Base-by-base conservation (phyloP, 495 filamentous ascomycete genomes). In the Aspergillus haitiensis region DNA sequence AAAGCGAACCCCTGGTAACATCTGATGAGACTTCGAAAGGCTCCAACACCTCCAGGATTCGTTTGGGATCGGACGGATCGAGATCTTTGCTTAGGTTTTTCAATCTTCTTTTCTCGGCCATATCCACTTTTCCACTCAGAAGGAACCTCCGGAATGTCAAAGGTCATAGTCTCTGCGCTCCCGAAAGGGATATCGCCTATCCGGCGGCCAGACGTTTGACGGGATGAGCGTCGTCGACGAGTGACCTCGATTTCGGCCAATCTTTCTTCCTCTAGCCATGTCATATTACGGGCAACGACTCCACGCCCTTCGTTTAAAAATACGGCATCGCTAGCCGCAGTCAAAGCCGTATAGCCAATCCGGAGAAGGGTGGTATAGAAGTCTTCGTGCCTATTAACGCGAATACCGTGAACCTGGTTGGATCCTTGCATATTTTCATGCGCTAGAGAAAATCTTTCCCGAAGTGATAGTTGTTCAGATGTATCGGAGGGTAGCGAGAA, bases 361-460 rank as follows among this genome's bases (percentile, higher is more conserved):
- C 91, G 87, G 13, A 98, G 82, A 7, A 98, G 79, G 0, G 91
- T 87, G 0, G 90, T 96, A 69, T 97, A 98, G 72, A 98, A 97
- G 65, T 98, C 95, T 74, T 97, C 93, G 50, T 88, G 83, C 81
- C 87, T 84, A 15, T 86, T 88, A 46, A 98, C 81, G 7, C 85
- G 84, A 40, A 96, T 83, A 32, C 85, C 86, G 3, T 88, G 86
- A 9, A 98, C 79, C 16, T 93, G 91, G 1, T 90, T 84, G 58
- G 93, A 91, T 2, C 93, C 93, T 67, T 96, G 93, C 81, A 98
- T 88, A 62, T 97, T 98, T 33, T 86, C 82, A 64, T 91, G 90
- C 2, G 90, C 93, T 52, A 81, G 69, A 9, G 63, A 61, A 16
- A 94, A 75, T 52, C 89, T 80, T 49, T 85, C 77, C 34, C 75